These are phyloP conservation scores for Candida nonsorbophila DNA, from an alignment of 805 yeast species.

Conservation along the genomic window DNA sequence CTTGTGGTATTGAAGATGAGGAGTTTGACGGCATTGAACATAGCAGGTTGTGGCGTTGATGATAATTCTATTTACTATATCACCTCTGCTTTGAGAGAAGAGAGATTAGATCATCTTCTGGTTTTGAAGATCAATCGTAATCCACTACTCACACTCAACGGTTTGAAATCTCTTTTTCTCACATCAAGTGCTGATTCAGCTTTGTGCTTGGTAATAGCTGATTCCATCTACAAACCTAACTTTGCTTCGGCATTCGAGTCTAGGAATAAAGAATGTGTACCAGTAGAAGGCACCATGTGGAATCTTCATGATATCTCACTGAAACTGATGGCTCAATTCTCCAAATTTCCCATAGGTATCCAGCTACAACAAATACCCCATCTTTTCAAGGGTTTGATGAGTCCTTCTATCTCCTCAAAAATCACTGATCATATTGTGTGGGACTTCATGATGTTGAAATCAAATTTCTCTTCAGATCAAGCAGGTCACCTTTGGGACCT, in stretches of 20 bases:
- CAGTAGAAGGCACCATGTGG: constrained; percentile 21
- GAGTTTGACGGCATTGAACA: constrained; percentile 21
- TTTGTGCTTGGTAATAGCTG: constrained; percentile 12
- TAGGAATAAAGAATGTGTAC: constrained; percentile 1
- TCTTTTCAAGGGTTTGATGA: constrained; percentile 1
- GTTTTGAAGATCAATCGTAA: constrained; percentile 20
- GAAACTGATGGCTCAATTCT: constrained; percentile 1
- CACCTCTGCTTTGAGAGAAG: constrained; percentile 10
- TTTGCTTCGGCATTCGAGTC: constrained; percentile 2
- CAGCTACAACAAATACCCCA: not conserved
- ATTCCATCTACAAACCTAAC: constrained; percentile 2
- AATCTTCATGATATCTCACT: constrained; percentile 5
- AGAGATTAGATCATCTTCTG: constrained; percentile 13
- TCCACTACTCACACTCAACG: constrained; percentile 8
- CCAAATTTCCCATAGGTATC: not conserved
- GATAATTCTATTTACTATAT: constrained; percentile 25
- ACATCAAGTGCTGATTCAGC: constrained; percentile 1
- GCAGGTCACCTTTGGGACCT: constrained; percentile 10
- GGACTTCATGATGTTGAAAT: no score
- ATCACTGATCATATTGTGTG: constrained; percentile 3
- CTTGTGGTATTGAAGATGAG: constrained; percentile 20
- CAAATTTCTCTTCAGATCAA: constrained; percentile 17
- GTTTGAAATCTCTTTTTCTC: constrained; percentile 7
- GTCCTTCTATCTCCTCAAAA: not conserved
- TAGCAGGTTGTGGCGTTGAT: constrained; percentile 25